A percentile compares a stretch with the other conserved stretches of the same genome.
Evolutionary conservation across 2,329 filamentous ascomycete genomes (phyloP).

Genomic region (Alternaria ventricosa): DNA sequence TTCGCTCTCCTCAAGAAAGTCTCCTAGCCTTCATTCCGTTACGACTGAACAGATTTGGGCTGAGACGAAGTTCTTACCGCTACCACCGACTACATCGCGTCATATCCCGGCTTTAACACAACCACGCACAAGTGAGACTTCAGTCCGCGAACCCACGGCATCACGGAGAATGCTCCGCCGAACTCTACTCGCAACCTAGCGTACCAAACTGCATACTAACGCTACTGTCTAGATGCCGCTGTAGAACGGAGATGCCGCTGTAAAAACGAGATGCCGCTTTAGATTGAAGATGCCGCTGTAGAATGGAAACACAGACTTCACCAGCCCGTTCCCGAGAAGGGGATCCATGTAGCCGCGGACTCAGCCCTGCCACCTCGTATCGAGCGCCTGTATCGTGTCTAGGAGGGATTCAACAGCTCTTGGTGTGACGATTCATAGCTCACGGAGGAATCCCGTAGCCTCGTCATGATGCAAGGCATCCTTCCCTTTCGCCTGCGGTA

Average conservation of each 20-base stretch:
- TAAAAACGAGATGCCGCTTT: conserved; percentile 55
- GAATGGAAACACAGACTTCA: conserved; percentile 59
- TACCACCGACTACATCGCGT: conserved; percentile 65
- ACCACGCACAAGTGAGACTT: conserved; percentile 60
- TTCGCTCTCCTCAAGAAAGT: too few relatives aligned
- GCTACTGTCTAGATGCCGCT: conserved; percentile 63
- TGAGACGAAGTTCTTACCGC: conserved; percentile 58
- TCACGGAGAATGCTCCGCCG: conserved; percentile 64
- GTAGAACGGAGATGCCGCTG: conserved; percentile 58
- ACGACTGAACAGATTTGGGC: too few relatives aligned
- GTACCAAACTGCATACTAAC: conserved; percentile 66
- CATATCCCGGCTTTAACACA: conserved; percentile 60
- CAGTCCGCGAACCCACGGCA: conserved; percentile 57
- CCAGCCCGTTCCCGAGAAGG: conserved; percentile 51
- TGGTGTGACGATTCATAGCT: conserved; percentile 35
- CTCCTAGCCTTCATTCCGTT: too few relatives aligned
- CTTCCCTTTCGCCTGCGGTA: conserved; percentile 34
- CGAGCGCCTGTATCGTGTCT: conserved; percentile 60
- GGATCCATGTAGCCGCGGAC: conserved; percentile 59
- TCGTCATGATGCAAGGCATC: conserved; percentile 38
- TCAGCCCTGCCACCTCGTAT: conserved; percentile 60
- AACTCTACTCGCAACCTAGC: conserved; percentile 63
- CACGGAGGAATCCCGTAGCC: conserved; percentile 32
- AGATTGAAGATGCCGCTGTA: conserved; percentile 48
- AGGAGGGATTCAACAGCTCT: conserved; percentile 55